phyloP scores from a whole-genome alignment of 768 basidiomycete genomes.

The Lactifluus piperatus region DNA sequence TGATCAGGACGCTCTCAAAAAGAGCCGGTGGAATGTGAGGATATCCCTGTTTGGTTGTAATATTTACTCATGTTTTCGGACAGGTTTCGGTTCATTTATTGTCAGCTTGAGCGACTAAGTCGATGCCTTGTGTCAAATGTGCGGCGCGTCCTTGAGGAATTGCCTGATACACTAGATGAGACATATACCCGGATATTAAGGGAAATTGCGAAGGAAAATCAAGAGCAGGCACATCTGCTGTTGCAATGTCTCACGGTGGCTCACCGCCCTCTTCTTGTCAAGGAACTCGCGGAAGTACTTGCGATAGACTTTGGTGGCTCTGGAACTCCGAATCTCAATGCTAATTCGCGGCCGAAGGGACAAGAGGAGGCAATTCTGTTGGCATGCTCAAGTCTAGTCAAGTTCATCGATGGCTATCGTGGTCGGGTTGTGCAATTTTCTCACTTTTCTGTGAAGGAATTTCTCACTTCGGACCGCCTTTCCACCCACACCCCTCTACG shows the following conservation, averaged over 20 bases:
- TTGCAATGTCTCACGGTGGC: neutral
- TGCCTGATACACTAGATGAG: neutral
- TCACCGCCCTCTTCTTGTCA: neutral
- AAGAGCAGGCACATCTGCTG: neutral
- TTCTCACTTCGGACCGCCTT: neutral
- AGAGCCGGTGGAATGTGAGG: slow-evolving; percentile 2
- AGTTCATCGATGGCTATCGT: neutral
- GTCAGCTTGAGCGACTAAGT: neutral
- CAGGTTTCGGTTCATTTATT: slow-evolving; percentile 4
- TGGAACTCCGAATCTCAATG: neutral
- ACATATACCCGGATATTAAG: neutral
- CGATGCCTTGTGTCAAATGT: neutral
- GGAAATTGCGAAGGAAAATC: neutral
- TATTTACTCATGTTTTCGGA: neutral
- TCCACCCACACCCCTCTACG: neutral
- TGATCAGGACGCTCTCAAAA: neutral
- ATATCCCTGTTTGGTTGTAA: neutral
- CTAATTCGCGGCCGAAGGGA: neutral
- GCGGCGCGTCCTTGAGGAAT: neutral
- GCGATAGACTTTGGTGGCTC: neutral
- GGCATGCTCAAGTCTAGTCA: neutral
- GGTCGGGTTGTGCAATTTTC: neutral
- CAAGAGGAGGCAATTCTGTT: neutral
- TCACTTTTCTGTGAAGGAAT: slow-evolving; percentile 1
- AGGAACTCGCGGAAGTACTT: neutral